phyloP scores from a whole-genome alignment of 163 green algal genomes.

The Prototheca wickerhamii region DNA sequence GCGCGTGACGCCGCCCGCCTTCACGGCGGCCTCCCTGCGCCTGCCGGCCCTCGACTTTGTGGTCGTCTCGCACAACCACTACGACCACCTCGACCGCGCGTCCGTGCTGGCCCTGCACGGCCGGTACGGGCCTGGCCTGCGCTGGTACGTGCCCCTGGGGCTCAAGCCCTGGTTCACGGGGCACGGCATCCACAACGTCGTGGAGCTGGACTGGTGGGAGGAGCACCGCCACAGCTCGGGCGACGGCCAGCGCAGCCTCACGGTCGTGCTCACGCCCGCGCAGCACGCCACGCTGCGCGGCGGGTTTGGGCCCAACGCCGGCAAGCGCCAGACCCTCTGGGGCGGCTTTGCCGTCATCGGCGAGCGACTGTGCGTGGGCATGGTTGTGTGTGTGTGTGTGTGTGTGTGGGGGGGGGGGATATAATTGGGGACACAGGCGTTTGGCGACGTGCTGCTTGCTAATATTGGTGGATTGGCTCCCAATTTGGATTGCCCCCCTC shows the following conservation, averaged over 20 bases:
- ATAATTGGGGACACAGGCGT: too few relatives aligned
- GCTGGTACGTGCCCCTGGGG: constrained; percentile 68
- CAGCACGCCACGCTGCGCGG: constrained; percentile 74
- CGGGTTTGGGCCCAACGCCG: constrained; percentile 30
- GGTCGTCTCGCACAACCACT: constrained; percentile 75
- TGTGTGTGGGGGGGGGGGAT: too few relatives aligned
- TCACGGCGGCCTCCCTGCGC: constrained; percentile 15
- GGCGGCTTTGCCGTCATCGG: constrained; percentile 53
- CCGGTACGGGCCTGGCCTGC: constrained; percentile 32
- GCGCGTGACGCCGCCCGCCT: constrained; percentile 38
- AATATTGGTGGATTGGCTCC: not conserved
- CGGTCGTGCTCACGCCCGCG: constrained; percentile 22
- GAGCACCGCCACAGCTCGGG: not conserved
- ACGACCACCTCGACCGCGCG: constrained; percentile 65
- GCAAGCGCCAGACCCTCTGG: constrained; percentile 46
- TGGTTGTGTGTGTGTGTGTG: too few relatives aligned
- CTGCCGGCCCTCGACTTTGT: constrained; percentile 54
- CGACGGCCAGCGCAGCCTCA: not conserved
- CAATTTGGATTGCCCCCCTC: not conserved
- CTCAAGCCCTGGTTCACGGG: constrained; percentile 51
- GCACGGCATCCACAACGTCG: constrained; percentile 42
- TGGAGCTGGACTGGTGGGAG: constrained; percentile 80
- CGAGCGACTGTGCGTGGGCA: not conserved
- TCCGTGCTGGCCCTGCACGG: constrained; percentile 43
- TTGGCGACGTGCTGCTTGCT: not conserved